Base-by-base conservation (phyloP, 2,329 filamentous ascomycete species). In the Bretziella fagacearum region DNA sequence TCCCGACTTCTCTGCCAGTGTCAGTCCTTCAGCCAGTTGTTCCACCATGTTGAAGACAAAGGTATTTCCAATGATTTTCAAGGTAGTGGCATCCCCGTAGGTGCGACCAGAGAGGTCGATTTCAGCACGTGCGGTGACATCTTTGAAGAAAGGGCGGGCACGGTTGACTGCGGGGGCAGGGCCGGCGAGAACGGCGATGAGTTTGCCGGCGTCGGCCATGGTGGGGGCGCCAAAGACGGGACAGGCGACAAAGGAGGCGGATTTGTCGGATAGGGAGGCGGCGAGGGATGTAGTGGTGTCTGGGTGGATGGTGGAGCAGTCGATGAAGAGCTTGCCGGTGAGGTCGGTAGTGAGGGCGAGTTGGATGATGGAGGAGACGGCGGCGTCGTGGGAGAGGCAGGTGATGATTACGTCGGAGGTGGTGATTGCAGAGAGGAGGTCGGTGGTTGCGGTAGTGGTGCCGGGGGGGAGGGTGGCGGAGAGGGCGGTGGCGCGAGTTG, bases 291-390 rank as follows among this genome's bases (percentile, higher is more conserved):
- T 73, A 1, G 82, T 83, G 3, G 82, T 85, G 47, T 87, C 80
- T 0, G 87, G 86, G 60, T 91, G 82, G 29, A 94, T 74, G 22
- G 86, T 94, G 3, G 84, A 91, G 68, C 81, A 87, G 58, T 94
- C 86, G 26, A 93, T 72, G 54, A 94, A 79, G 13, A 91, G 66
- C 64, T 93, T 94, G 52, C 75, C 77, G 23, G 68, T 68, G 15
- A 83, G 63, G 49, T 75, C 64, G 23, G 40, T 48, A 41, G 71
- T 56, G 3, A 84, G 63, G 25, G 80, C 71, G 2, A 68, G 59
- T 35, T 69, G 61, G 51, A 84, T 70, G 17, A 76, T 74, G 3
- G 70, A 64, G 49, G 75, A 70, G 36, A 93, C 75, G 4, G 82
- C 81, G 2, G 71, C 66, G 59, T 94, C 86, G 57, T 91, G 81